These are phyloP conservation scores for Cercospora canescens DNA, from an alignment of 2,329 filamentous ascomycete species.

Conservation along the genomic window DNA sequence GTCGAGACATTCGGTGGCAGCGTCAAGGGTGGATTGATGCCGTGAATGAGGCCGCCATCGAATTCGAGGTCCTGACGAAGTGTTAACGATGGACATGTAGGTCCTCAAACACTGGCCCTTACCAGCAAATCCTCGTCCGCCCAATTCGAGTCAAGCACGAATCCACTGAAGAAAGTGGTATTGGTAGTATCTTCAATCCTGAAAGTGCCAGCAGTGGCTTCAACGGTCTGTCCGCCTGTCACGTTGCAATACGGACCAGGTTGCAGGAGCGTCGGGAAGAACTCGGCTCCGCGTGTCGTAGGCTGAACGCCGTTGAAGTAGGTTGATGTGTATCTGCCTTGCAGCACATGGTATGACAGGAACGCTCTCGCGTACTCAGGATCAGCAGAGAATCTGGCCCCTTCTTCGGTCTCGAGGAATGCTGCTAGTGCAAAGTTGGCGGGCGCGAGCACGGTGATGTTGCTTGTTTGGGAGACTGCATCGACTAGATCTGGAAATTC, in stretches of 20 bases:
- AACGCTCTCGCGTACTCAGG: conserved; percentile 9
- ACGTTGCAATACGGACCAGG: conserved; percentile 30
- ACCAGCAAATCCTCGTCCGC: neutral
- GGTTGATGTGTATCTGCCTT: conserved; percentile 8
- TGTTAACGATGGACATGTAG: neutral
- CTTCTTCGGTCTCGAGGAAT: neutral
- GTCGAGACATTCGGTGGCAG: neutral
- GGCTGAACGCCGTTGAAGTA: conserved; percentile 21
- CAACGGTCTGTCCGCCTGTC: conserved; percentile 41
- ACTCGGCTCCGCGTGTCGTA: neutral
- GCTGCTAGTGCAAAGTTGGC: conserved; percentile 56
- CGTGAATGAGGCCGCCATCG: conserved; percentile 21
- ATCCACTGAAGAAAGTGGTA: conserved; percentile 38
- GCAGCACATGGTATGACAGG: conserved; percentile 17
- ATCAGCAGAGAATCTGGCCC: conserved; percentile 39
- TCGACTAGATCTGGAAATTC: conserved; percentile 19
- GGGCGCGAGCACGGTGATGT: conserved; percentile 65
- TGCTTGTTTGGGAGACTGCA: conserved; percentile 25
- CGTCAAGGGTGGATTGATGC: conserved; percentile 20
- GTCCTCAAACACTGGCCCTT: neutral
- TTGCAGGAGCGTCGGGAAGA: conserved; percentile 13
- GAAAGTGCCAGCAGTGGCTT: conserved; percentile 29
- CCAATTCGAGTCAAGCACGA: conserved; percentile 34
- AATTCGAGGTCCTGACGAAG: conserved; percentile 18
- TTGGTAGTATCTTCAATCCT: conserved; percentile 29